Base-by-base conservation (phyloP, 2,329 filamentous ascomycete genomes). In the Didymella arachidicola region DNA sequence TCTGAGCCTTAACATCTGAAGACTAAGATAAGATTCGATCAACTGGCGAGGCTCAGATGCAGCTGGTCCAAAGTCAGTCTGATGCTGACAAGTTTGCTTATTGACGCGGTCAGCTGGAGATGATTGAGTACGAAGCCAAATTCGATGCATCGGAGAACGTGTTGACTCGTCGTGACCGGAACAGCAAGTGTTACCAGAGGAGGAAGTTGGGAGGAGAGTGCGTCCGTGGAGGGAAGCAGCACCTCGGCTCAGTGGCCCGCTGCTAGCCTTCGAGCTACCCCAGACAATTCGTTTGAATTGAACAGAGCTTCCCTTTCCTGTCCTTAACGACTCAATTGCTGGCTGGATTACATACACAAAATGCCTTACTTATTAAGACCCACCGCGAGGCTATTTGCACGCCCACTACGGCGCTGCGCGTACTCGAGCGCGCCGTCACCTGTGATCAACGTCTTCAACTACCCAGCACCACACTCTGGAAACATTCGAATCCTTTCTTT, bases 401-500 rank as follows among this genome's bases (percentile, higher is more conserved):
- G 69, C 49, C 65, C 70, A 34, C 19, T 70, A 19, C 72, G 72
- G 55, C 65, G 65, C 46, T 68, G 68, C 62, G 64, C 71, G 42
- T 81, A 81, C 63, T 76, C 79, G 34, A 67, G 79, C 30, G 76
- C 82, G 16, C 77, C 75, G 50, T 82, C 86, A 11, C 79, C 77
- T 43, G 79, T 88, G 46, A 81, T 96, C 78, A 88, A 89, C 72
- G 84, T 91, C 65, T 89, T 87, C 60, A 87, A 89, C 77, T 79
- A 97, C 47, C 89, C 91, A 42, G 91, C 93, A 2, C 88, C 92
- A 0, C 86, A 89, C 72, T 87, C 87, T 18, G 95, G 94, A 64
- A 90, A 89, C 79, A 95, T 98, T 78, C 89, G 92, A 59, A 85
- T 98, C 64, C 87, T 98, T 56, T 89, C 94, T 61, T 85, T 99